These are phyloP conservation scores for Tuber aestivum DNA, from an alignment of 495 filamentous ascomycete species.

Conservation along the genomic window DNA sequence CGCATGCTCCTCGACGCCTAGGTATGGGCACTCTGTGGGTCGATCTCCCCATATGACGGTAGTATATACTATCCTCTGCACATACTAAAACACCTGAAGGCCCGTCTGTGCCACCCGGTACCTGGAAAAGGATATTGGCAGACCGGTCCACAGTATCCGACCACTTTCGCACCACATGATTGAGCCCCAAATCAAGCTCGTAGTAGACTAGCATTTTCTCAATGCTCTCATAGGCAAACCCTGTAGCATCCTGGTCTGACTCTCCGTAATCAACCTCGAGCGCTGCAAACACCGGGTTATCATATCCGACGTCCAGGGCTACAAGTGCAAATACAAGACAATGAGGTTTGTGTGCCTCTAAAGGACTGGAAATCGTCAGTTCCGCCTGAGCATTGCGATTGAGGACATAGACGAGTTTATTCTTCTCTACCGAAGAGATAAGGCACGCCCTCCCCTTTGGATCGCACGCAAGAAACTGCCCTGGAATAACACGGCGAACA, in stretches of 20 bases:
- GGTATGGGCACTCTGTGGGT: conserved; percentile 86
- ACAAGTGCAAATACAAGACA: conserved; percentile 81
- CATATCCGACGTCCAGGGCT: conserved; percentile 87
- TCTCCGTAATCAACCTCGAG: conserved; percentile 91
- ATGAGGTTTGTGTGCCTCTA: conserved; percentile 96
- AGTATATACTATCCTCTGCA: conserved; percentile 88
- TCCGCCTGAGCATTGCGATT: conserved; percentile 92
- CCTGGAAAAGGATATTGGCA: conserved; percentile 85
- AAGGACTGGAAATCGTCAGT: conserved; percentile 88
- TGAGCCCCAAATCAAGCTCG: conserved; percentile 90
- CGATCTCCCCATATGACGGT: conserved; percentile 86
- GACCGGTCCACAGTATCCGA: conserved; percentile 86
- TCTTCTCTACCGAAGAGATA: conserved; percentile 93
- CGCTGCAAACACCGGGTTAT: conserved; percentile 92
- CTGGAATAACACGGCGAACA: conserved; percentile 86
- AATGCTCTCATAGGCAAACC: conserved; percentile 68
- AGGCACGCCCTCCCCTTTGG: conserved; percentile 93
- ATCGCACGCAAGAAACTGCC: conserved; percentile 89
- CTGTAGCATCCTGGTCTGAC: conserved; percentile 83
- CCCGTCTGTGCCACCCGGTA: conserved; percentile 87
- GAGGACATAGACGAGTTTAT: conserved; percentile 97
- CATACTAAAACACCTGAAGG: conserved; percentile 94
- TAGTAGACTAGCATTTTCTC: conserved; percentile 95
- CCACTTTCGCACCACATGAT: conserved; percentile 96
- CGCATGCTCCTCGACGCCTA: conserved; percentile 72